Evolutionary conservation across 108 stramenopile genomes (phyloP).

Genomic region (Cyclotella sp.): DNA sequence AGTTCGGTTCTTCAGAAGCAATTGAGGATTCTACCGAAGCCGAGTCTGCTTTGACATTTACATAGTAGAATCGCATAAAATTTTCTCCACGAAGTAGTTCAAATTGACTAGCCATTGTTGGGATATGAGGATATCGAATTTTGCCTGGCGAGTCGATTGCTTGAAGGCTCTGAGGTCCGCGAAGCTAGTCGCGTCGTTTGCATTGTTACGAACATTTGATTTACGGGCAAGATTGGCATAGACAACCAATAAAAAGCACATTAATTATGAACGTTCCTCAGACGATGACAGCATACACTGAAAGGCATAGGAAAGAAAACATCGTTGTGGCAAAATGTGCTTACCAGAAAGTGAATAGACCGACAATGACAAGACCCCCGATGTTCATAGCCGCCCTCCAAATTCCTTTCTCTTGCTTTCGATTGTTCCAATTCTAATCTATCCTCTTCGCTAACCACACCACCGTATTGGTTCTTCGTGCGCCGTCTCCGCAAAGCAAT

Average conservation of each 20-base stretch:
- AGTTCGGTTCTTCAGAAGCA: slow-evolving; percentile 8
- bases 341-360: slow-evolving; percentile 66
- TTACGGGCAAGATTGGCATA: no score
- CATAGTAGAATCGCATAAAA: slow-evolving; percentile 72
- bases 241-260: no score
- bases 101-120: slow-evolving; percentile 60
- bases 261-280: no score
- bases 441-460: background rate
- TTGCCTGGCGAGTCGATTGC: slow-evolving; percentile 65
- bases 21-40: slow-evolving; percentile 11
- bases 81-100: slow-evolving; percentile 55
- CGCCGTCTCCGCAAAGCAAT: slow-evolving; percentile 27
- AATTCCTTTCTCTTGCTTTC: slow-evolving; percentile 6
- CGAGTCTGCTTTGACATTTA: slow-evolving; percentile 24
- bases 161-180: slow-evolving; percentile 57
- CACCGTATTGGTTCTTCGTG: background rate
- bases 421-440: background rate
- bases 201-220: background rate
- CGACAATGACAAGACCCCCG: slow-evolving; percentile 75
- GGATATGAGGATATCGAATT: slow-evolving; percentile 69
- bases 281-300: background rate
- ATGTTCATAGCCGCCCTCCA: slow-evolving; percentile 40
- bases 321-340: slow-evolving; percentile 1
- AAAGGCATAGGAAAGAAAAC: background rate
- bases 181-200: slow-evolving; percentile 29